These are phyloP conservation scores for Macrophomina pseudophaseolina DNA, from an alignment of 2,329 filamentous ascomycete species.

Conservation along the genomic window DNA sequence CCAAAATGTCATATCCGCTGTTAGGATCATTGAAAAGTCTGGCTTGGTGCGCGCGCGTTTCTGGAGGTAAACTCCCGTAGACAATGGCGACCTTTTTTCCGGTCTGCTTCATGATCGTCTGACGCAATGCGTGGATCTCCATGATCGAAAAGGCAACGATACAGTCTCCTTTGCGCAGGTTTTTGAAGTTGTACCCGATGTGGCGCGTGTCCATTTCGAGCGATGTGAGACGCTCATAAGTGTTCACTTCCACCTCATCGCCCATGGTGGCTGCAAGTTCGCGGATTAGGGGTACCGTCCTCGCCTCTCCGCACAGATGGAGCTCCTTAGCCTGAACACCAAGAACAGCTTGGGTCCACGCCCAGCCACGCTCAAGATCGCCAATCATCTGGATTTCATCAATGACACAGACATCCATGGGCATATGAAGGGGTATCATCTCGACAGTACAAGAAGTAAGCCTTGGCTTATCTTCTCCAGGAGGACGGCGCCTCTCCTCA, in stretches of 20 bases:
- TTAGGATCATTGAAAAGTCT: conserved; percentile 91
- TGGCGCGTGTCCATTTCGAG: conserved; percentile 69
- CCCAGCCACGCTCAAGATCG: conserved; percentile 80
- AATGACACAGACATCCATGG: conserved; percentile 88
- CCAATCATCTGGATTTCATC: conserved; percentile 99
- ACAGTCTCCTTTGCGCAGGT: conserved; percentile 86
- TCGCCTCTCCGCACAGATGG: conserved; percentile 89
- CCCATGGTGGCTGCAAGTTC: conserved; percentile 79
- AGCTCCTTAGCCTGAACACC: conserved; percentile 87
- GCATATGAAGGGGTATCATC: conserved; percentile 70
- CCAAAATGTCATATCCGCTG: conserved; percentile 93
- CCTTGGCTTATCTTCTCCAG: conserved; percentile 52
- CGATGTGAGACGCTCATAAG: conserved; percentile 82
- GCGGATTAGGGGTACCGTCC: conserved; percentile 78
- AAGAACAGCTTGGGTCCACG: conserved; percentile 90
- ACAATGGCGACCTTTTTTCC: conserved; percentile 86
- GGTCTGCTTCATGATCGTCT: conserved; percentile 75
- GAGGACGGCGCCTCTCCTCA: conserved; percentile 78
- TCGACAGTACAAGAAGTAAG: conserved; percentile 86
- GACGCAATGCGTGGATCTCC: conserved; percentile 79
- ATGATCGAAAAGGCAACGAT: conserved; percentile 86
- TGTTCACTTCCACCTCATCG: conserved; percentile 80
- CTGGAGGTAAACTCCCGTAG: conserved; percentile 88
- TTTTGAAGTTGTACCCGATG: conserved; percentile 66
- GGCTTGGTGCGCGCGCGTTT: conserved; percentile 90